phyloP scores from a whole-genome alignment of 2,329 filamentous ascomycete species.

The Pestalotiopsis sp. region DNA sequence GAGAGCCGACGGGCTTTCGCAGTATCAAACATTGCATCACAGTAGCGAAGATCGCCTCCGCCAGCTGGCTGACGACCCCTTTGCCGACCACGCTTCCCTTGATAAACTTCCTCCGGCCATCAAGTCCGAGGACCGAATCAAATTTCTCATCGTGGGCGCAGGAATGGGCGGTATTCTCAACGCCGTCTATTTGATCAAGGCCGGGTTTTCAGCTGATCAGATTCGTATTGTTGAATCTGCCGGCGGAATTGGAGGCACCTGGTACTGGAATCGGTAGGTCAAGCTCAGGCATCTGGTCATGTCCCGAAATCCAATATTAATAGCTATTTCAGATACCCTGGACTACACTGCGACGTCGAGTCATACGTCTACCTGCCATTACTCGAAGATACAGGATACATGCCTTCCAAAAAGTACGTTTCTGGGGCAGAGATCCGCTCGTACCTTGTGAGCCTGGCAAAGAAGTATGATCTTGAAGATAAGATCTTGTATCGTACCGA shows the following conservation, averaged over 20 bases:
- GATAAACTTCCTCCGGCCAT: constrained; percentile 26
- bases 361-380: constrained; percentile 62
- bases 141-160: constrained; percentile 31
- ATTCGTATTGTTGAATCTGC: constrained; percentile 45
- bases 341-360: constrained; percentile 60
- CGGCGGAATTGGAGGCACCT: constrained; percentile 51
- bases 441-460: constrained; percentile 46
- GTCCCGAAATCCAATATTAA: background rate
- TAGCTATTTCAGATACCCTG: constrained; percentile 46
- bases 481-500: constrained; percentile 49
- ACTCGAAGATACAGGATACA: constrained; percentile 61
- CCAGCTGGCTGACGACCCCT: constrained; percentile 30
- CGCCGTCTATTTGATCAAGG: constrained; percentile 35
- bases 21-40: constrained; percentile 24
- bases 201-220: constrained; percentile 36
- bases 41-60: constrained; percentile 30
- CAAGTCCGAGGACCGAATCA: constrained; percentile 23
- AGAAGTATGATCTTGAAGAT: constrained; percentile 45
- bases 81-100: constrained; percentile 31
- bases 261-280: constrained; percentile 52
- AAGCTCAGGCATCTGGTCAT: background rate
- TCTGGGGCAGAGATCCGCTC: constrained; percentile 41
- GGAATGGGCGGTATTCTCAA: constrained; percentile 27
- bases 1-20: constrained; percentile 27
- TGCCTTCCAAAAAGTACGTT: constrained; percentile 51